Percentiles rank a stretch among this genome's conserved stretches.
Evolutionary conservation across 2,329 filamentous ascomycete species (phyloP).

Genomic region (Curvularia sp.): DNA sequence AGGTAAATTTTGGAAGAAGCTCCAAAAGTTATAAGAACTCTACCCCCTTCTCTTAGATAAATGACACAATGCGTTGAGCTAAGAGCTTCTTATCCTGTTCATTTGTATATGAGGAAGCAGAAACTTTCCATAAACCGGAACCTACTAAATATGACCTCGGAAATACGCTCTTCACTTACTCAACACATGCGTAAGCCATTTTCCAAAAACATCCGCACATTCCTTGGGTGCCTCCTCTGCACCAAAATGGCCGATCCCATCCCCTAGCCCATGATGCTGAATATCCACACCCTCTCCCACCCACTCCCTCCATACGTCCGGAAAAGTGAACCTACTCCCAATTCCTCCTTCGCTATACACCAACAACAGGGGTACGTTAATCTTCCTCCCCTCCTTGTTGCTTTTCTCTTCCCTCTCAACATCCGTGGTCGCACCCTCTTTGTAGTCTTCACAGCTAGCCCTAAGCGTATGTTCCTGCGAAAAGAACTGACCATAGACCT

Average conservation of each 20-base stretch:
- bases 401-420: slow-evolving; percentile 58
- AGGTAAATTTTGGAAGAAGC: too few relatives aligned
- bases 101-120: too few relatives aligned
- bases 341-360: slow-evolving; percentile 61
- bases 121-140: too few relatives aligned
- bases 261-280: not conserved
- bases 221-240: not conserved
- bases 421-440: slow-evolving; percentile 57
- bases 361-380: slow-evolving; percentile 58
- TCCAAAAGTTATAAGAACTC: too few relatives aligned
- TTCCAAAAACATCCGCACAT: not conserved
- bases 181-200: not conserved
- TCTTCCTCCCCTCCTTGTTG: slow-evolving; percentile 52
- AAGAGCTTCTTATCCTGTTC: too few relatives aligned
- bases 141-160: too few relatives aligned
- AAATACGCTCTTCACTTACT: not conserved
- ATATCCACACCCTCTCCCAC: not conserved
- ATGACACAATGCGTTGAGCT: too few relatives aligned
- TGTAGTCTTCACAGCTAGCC: not conserved
- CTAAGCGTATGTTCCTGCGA: not conserved
- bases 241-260: not conserved
- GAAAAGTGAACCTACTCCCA: slow-evolving; percentile 29
- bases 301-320: not conserved
- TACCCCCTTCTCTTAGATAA: too few relatives aligned
- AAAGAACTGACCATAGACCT: not conserved